Conservation (phyloP, 2,329 filamentous ascomycete species). For the Scytalidium lignicola region DNA sequence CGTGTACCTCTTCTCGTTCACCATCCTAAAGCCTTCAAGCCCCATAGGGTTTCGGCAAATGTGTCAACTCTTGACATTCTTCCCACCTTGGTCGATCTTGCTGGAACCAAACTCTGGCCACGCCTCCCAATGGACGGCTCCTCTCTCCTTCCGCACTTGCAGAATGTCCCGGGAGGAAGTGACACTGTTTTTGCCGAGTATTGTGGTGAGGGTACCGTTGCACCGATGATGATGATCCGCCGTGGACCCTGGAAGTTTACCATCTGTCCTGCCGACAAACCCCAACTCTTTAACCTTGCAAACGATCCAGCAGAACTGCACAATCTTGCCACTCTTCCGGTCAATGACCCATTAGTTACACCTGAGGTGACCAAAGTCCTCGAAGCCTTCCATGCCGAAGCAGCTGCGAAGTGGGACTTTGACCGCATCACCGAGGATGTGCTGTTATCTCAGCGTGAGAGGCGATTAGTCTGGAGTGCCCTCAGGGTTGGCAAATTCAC, state of each 20-base stretch:
- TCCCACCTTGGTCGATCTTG: slow-evolving; percentile 80
- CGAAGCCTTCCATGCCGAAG: slow-evolving; percentile 68
- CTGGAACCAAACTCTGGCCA: slow-evolving; percentile 63
- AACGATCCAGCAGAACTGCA: slow-evolving; percentile 46
- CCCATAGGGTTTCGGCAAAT: slow-evolving; percentile 73
- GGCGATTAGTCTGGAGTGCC: slow-evolving; percentile 74
- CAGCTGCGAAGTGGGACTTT: slow-evolving; percentile 74
- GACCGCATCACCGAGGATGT: slow-evolving; percentile 70
- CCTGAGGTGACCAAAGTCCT: slow-evolving; percentile 34
- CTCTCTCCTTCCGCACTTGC: slow-evolving; percentile 74
- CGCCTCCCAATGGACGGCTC: slow-evolving; percentile 81
- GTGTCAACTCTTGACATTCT: slow-evolving; percentile 89
- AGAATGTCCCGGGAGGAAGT: slow-evolving; percentile 56
- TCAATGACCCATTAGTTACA: slow-evolving; percentile 28
- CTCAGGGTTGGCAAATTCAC: slow-evolving; percentile 71
- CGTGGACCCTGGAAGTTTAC: slow-evolving; percentile 88
- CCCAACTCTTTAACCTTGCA: slow-evolving; percentile 77
- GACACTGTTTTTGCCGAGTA: slow-evolving; percentile 95
- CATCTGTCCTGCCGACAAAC: slow-evolving; percentile 75
- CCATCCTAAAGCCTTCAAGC: slow-evolving; percentile 68
- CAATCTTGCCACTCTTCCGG: slow-evolving; percentile 33
- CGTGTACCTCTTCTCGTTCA: slow-evolving; percentile 84
- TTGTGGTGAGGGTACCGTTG: slow-evolving; percentile 86
- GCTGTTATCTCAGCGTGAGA: slow-evolving; percentile 70
- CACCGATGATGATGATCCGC: slow-evolving; percentile 90